phyloP scores from a whole-genome alignment of 768 basidiomycete genomes.

The Cystofilobasidium ferigula region DNA sequence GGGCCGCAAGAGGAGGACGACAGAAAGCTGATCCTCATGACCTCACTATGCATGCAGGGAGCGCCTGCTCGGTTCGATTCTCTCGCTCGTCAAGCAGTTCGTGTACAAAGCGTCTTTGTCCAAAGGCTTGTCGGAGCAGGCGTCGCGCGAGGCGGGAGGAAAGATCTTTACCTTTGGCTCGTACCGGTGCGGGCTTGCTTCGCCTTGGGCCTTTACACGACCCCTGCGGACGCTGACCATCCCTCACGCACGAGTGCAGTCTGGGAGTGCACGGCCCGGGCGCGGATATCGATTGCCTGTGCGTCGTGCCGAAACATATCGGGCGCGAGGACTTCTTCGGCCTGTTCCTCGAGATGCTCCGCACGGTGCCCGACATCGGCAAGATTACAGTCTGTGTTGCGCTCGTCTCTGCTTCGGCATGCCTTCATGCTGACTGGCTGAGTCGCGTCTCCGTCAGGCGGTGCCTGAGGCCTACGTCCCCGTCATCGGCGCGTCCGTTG shows the following conservation, averaged over 20 bases:
- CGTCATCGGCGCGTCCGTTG: slow-evolving; percentile 80
- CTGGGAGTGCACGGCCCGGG: slow-evolving; percentile 94
- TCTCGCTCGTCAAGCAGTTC: slow-evolving; percentile 82
- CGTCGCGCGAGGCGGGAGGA: slow-evolving; percentile 81
- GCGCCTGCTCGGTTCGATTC: slow-evolving; percentile 78
- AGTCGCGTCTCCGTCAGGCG: slow-evolving; percentile 46
- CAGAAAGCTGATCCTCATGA: no score
- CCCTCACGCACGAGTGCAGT: slow-evolving; percentile 35
- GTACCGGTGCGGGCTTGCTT: slow-evolving; percentile 46
- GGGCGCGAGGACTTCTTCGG: slow-evolving; percentile 93
- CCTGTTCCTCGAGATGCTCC: slow-evolving; percentile 77
- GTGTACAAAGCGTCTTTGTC: slow-evolving; percentile 69
- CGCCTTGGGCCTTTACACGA: neutral
- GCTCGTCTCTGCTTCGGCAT: slow-evolving; percentile 5
- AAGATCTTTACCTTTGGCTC: slow-evolving; percentile 99
- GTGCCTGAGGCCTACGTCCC: slow-evolving; percentile 97
- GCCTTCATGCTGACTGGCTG: no score
- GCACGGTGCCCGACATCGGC: slow-evolving; percentile 64
- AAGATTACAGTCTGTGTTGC: slow-evolving; percentile 69
- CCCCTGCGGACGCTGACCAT: neutral
- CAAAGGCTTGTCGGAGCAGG: slow-evolving; percentile 73
- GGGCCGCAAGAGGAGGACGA: no score
- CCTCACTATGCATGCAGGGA: slow-evolving; percentile 49
- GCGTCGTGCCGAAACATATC: slow-evolving; percentile 93
- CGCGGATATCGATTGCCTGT: slow-evolving; percentile 94